These are phyloP conservation scores for Collybia sordida DNA, from an alignment of 768 basidiomycete genomes.

Conservation along the genomic window DNA sequence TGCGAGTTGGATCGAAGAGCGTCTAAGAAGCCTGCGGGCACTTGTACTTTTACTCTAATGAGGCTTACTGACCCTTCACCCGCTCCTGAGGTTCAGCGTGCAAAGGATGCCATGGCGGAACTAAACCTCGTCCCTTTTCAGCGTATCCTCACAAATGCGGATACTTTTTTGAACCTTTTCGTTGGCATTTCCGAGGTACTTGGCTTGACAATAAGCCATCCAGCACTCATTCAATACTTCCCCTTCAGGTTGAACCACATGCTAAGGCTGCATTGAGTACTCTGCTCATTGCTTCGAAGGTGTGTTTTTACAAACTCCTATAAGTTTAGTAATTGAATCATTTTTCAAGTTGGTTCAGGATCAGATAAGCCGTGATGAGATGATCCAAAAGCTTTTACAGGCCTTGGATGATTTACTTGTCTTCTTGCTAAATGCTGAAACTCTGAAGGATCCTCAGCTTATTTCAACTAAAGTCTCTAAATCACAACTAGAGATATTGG, in stretches of 20 bases:
- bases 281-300: no score
- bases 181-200: not conserved
- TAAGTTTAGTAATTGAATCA: not conserved
- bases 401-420: not conserved
- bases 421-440: not conserved
- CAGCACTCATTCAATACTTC: no score
- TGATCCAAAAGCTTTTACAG: not conserved
- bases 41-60: not conserved
- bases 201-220: no score
- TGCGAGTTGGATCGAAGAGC: not conserved
- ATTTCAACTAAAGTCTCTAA: not conserved
- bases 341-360: not conserved
- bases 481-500: slow-evolving; percentile 12
- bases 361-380: not conserved
- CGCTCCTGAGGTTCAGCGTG: not conserved
- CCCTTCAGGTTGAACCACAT: not conserved
- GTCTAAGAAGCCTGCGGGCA: not conserved
- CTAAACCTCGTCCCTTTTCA: not conserved
- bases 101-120: not conserved
- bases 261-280: not conserved
- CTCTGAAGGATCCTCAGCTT: not conserved
- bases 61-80: not conserved
- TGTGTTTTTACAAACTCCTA: no score
- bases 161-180: not conserved
- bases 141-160: no score